Conservation (phyloP, 345 rosid genomes). For the Populus ilicifolia region DNA sequence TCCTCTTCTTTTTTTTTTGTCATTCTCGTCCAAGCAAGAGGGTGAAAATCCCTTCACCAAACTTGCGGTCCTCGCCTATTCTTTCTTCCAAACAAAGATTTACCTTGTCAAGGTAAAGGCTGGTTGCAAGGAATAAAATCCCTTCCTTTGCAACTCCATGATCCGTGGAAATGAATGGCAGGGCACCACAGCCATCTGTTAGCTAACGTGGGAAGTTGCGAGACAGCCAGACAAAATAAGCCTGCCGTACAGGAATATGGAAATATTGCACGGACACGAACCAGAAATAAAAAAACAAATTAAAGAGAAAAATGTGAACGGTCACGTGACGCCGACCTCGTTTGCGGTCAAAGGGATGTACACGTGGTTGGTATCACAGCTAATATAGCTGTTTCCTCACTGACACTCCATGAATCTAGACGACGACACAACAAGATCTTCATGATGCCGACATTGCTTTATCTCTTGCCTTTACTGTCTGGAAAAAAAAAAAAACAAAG, state of each 20-base stretch:
- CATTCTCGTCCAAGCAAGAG: no score
- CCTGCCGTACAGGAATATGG: background rate
- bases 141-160: background rate
- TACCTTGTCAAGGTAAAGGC: background rate
- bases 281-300: no score
- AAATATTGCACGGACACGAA: background rate
- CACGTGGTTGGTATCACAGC: conserved; percentile 29
- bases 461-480: background rate
- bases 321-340: conserved; percentile 24
- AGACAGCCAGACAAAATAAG: background rate
- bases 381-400: conserved; percentile 9
- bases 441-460: conserved; percentile 15
- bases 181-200: background rate
- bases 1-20: no score
- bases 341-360: background rate
- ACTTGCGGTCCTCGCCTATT: no score
- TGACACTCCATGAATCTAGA: conserved; percentile 8
- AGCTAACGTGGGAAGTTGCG: background rate
- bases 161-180: background rate
- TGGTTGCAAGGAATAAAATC: background rate
- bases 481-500: background rate
- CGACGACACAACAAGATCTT: background rate
- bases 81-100: no score
- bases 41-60: no score
- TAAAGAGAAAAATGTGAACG: background rate